These are phyloP conservation scores for Melastoma candidum DNA, from an alignment of 441 rosid genomes.

Conservation along the genomic window DNA sequence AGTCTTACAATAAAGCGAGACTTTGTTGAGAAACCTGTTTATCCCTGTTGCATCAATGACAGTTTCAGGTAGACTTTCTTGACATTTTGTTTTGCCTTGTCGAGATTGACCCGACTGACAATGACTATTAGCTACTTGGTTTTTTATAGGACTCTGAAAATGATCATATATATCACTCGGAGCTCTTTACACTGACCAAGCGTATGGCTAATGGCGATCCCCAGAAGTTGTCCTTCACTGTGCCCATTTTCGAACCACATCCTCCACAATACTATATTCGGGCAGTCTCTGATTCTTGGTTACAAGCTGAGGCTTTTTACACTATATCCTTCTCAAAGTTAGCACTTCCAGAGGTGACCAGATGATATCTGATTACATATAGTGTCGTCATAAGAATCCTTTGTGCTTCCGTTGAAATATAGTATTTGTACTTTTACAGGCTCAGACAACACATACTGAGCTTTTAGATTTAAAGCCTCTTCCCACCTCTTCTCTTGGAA, in stretches of 20 bases:
- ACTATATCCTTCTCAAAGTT: conserved; percentile 91
- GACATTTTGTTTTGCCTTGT: no score
- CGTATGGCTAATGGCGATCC: conserved; percentile 83
- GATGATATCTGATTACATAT: not conserved
- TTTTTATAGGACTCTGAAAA: conserved; percentile 85
- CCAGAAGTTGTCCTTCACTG: conserved; percentile 87
- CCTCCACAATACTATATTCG: conserved; percentile 97
- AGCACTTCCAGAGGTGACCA: conserved; percentile 77
- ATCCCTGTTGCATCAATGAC: no score
- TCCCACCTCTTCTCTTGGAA: conserved; percentile 82
- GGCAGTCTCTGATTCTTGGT: conserved; percentile 99
- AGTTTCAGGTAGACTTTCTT: no score
- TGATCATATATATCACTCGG: conserved; percentile 98
- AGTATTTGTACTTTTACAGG: conserved; percentile 39
- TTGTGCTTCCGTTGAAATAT: conserved; percentile 13
- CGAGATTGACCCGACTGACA: no score
- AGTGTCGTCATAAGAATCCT: not conserved
- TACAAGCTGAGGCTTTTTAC: conserved; percentile 90
- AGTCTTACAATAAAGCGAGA: no score
- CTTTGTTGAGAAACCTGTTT: no score
- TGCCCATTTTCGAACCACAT: conserved; percentile 99
- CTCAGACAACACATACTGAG: conserved; percentile 80
- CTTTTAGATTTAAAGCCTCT: conserved; percentile 96
- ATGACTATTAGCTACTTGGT: not conserved
- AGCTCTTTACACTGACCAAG: conserved; percentile 89